A percentile compares a stretch with the other conserved stretches of the same genome.
Evolutionary conservation across 495 filamentous ascomycete genomes (phyloP).

Genomic region (Talaromyces ruber): DNA sequence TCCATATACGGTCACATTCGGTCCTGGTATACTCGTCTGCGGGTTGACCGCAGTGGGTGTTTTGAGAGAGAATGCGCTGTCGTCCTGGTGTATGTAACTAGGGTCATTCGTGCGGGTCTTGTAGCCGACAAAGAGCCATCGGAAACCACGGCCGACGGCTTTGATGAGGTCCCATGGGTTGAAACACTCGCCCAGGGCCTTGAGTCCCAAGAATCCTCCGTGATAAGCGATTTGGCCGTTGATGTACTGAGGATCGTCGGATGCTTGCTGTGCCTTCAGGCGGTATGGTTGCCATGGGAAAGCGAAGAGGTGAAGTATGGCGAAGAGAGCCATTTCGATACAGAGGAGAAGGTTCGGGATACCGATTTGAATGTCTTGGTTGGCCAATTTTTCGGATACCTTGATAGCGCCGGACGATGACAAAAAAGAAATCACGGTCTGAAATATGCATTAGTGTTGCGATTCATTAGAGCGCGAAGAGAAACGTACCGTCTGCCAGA

Average conservation of each 20-base stretch:
- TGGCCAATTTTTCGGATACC: slow-evolving; percentile 53
- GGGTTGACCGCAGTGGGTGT: slow-evolving; percentile 9
- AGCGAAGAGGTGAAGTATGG: slow-evolving; percentile 59
- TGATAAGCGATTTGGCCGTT: slow-evolving; percentile 44
- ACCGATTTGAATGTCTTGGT: slow-evolving; percentile 60
- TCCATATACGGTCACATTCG: slow-evolving; percentile 22
- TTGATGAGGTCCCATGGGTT: slow-evolving; percentile 82
- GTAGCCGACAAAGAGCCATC: slow-evolving; percentile 72
- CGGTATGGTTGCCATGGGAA: slow-evolving; percentile 69
- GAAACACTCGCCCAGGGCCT: slow-evolving; percentile 62
- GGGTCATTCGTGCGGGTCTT: slow-evolving; percentile 44
- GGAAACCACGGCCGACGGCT: slow-evolving; percentile 64
- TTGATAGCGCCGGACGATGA: slow-evolving; percentile 56
- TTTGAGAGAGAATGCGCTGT: slow-evolving; percentile 23
- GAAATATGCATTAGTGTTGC: not conserved
- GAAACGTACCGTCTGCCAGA: slow-evolving; percentile 66
- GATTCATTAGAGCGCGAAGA: not conserved
- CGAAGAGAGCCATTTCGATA: slow-evolving; percentile 67
- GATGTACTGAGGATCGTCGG: slow-evolving; percentile 37
- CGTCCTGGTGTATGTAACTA: slow-evolving; percentile 32
- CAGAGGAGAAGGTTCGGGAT: slow-evolving; percentile 63
- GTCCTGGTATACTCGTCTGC: slow-evolving; percentile 2
- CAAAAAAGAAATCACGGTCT: slow-evolving; percentile 61
- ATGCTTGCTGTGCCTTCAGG: slow-evolving; percentile 17
- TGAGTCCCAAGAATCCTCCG: slow-evolving; percentile 55